Conservation (phyloP, 1,284 basidiomycete genomes). For the Xanthoconium separans region DNA sequence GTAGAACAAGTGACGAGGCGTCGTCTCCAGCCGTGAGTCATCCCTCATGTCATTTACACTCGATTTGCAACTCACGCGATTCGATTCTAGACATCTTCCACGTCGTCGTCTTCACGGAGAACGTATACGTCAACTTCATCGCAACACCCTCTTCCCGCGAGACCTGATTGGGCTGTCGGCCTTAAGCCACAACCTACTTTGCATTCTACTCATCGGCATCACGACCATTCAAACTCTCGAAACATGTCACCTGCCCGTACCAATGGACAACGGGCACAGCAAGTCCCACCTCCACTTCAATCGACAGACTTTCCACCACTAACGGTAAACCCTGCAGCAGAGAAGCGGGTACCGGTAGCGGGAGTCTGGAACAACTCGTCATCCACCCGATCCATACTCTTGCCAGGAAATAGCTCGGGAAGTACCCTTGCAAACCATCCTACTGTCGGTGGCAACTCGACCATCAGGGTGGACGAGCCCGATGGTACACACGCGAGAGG, state of each 20-base stretch:
- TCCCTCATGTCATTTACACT: conserved; percentile 5
- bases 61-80: conserved; percentile 4
- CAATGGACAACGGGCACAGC: conserved; percentile 36
- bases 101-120: conserved; percentile 72
- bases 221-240: conserved; percentile 37
- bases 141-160: conserved; percentile 73
- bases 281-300: conserved; percentile 46
- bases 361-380: conserved; percentile 72
- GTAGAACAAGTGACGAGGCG: conserved; percentile 69
- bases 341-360: conserved; percentile 51
- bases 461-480: conserved; percentile 43
- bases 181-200: conserved; percentile 68
- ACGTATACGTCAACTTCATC: conserved; percentile 72
- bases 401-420: conserved; percentile 34
- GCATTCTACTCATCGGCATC: conserved; percentile 48
- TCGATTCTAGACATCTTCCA: conserved; percentile 57
- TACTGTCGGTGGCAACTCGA: conserved; percentile 9
- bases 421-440: conserved; percentile 39
- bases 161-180: conserved; percentile 84
- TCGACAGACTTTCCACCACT: conserved; percentile 73
- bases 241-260: conserved; percentile 41
- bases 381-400: conserved; percentile 52
- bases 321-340: conserved; percentile 39
- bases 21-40: conserved; percentile 69
- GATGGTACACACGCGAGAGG: conserved; percentile 49